A percentile compares a stretch with the other conserved stretches of the same genome.
Conservation (phyloP, 1,284 basidiomycete species). For the Ganoderma meredithae region DNA sequence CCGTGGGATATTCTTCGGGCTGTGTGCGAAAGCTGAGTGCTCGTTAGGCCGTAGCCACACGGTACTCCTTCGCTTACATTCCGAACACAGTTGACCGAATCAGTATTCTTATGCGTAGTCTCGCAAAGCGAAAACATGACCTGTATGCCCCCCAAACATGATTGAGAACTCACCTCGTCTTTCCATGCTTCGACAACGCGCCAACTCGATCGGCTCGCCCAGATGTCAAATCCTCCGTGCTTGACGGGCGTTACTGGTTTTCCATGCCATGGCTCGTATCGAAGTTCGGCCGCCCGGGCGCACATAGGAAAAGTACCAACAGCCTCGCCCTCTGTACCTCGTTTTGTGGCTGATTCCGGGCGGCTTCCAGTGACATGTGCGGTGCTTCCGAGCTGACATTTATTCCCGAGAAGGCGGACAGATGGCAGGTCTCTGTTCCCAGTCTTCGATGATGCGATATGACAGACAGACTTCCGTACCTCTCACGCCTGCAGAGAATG, state of each 20-base stretch:
- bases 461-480: constrained; percentile 7
- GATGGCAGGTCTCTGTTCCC: constrained; percentile 5
- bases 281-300: background rate
- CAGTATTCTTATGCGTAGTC: background rate
- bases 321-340: background rate
- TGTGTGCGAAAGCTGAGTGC: background rate
- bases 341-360: background rate
- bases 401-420: constrained; percentile 25
- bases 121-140: background rate
- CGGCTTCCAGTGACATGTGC: constrained; percentile 11
- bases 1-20: background rate
- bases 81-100: background rate
- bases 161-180: background rate
- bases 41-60: background rate
- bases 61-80: background rate
- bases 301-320: background rate
- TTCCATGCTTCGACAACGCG: background rate
- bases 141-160: too few relatives aligned
- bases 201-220: background rate
- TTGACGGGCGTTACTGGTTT: constrained; percentile 22
- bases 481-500: constrained; percentile 10
- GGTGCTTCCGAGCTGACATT: constrained; percentile 27
- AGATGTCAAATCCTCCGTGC: constrained; percentile 28
- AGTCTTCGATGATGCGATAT: constrained; percentile 9
- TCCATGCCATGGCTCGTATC: background rate